Evolutionary conservation across 2,329 filamentous ascomycete genomes (phyloP), one percentile per base, ranked within the genome.

Genomic region (Trichoderma gracile): DNA sequence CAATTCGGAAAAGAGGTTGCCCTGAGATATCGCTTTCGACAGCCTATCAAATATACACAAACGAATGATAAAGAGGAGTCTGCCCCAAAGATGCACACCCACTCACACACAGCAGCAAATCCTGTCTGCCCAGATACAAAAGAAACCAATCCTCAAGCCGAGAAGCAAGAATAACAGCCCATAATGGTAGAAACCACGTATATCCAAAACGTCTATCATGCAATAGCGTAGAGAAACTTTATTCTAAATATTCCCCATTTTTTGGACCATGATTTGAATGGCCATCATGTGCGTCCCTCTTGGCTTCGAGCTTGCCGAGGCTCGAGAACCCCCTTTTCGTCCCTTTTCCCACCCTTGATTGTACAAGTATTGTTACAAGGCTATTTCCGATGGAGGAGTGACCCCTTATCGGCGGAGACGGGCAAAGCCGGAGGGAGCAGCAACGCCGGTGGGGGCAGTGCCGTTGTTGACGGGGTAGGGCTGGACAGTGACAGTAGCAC

Each of bases 381-480:
- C n/a, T 40, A 21, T 33, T 45, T 19, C 27, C 40, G 9, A 17
- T 4, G 1, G 33, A 53, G 40, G 49, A 19, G 17, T 21, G n/a
- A 50, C 12, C 40, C 56, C 54, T 69, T 75, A 77, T 66, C 72
- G 75, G 68, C 72, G 70, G 63, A 74, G 72, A 64, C 72, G 71
- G 64, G 72, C 71, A 68, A 74, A 75, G 67, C 77, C 78, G 61
- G 77, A 75, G 65, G 61, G 30, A 21, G 19, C 23, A 23, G 15
- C 61, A 45, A 14, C 25, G 23, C 33, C 47, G 56, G 42, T 65
- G 42, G 63, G 30, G 42, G 45, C 30, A 56, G 78, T 77, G 65
- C 73, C 73, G 75, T 78, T 78, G 68, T 66, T 70, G 67, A 72
- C 72, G 56, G 80, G 80, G 75, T 75, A 80, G 68, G 80, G 80